A percentile compares a stretch with the other conserved stretches of the same genome.
Conservation (phyloP, 2,329 filamentous ascomycete species). For the Lachnellula subtilissima region DNA sequence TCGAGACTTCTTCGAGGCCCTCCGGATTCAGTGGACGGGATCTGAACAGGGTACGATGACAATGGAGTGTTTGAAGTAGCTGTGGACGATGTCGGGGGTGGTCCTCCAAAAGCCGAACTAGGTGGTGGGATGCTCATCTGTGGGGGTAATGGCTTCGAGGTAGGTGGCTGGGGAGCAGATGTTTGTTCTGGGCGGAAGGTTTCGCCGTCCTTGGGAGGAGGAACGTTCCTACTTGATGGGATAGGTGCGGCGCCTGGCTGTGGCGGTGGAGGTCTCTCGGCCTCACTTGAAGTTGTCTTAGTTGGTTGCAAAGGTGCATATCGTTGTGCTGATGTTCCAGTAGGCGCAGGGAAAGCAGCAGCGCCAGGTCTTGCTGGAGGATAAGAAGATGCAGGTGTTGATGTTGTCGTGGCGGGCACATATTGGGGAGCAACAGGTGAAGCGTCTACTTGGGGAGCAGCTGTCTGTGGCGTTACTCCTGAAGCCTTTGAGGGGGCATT, state of each 20-base stretch:
- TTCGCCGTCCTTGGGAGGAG: slow-evolving; percentile 49
- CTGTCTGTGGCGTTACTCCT: slow-evolving; percentile 44
- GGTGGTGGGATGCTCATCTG: slow-evolving; percentile 51
- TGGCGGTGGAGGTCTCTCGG: slow-evolving; percentile 45
- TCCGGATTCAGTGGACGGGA: slow-evolving; percentile 13
- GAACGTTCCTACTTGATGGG: slow-evolving; percentile 36
- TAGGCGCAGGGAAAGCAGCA: slow-evolving; percentile 42
- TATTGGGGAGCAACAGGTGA: slow-evolving; percentile 15
- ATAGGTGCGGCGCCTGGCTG: slow-evolving; percentile 53
- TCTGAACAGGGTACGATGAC: slow-evolving; percentile 19
- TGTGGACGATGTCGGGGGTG: slow-evolving; percentile 44
- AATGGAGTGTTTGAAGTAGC: slow-evolving; percentile 32
- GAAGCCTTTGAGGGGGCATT: slow-evolving; percentile 47
- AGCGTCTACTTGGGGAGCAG: slow-evolving; percentile 22
- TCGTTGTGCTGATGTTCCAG: slow-evolving; percentile 29
- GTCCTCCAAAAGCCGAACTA: slow-evolving; percentile 35
- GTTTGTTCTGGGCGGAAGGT: slow-evolving; percentile 35
- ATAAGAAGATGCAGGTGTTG: slow-evolving; percentile 28
- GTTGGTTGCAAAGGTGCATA: slow-evolving; percentile 39
- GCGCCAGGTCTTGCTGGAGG: slow-evolving; percentile 46
- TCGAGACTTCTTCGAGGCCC: slow-evolving; percentile 24
- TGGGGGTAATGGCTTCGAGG: slow-evolving; percentile 36
- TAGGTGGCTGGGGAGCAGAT: slow-evolving; percentile 26
- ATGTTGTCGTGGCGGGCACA: slow-evolving; percentile 29
- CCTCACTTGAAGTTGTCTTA: slow-evolving; percentile 36